Conservation (phyloP, 257 asterid species). For the Anisodus acutangulus region DNA sequence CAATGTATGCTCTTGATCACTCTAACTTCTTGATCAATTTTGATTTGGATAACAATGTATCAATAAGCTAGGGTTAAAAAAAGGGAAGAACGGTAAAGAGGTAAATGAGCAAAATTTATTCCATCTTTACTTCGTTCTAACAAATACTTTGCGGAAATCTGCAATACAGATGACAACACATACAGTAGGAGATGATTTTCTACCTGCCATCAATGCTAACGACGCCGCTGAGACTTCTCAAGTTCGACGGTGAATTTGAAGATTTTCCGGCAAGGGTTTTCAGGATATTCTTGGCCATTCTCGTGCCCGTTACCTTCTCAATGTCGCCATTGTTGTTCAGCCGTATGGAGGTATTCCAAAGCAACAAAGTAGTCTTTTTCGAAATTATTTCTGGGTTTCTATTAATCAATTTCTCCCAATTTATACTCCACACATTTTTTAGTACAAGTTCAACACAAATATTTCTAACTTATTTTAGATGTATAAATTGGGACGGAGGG, state of each 20-base stretch:
- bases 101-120: background rate
- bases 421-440: too few relatives aligned
- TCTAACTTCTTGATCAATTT: too few relatives aligned
- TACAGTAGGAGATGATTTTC: background rate
- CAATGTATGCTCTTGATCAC: background rate
- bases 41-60: background rate
- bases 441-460: too few relatives aligned
- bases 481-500: too few relatives aligned
- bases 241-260: background rate
- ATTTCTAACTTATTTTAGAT: too few relatives aligned
- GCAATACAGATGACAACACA: background rate
- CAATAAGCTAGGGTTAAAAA: background rate
- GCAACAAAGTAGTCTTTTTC: too few relatives aligned
- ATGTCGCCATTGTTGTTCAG: too few relatives aligned
- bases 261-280: background rate
- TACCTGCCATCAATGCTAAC: conserved; percentile 45
- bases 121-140: background rate
- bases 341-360: too few relatives aligned
- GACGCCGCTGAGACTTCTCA: conserved; percentile 20
- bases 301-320: too few relatives aligned
- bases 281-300: background rate
- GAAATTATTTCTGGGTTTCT: too few relatives aligned
- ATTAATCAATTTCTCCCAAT: too few relatives aligned
- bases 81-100: background rate
- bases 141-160: background rate